Conservation (phyloP, 257 asterid species). For the Fraxinus excelsior region DNA sequence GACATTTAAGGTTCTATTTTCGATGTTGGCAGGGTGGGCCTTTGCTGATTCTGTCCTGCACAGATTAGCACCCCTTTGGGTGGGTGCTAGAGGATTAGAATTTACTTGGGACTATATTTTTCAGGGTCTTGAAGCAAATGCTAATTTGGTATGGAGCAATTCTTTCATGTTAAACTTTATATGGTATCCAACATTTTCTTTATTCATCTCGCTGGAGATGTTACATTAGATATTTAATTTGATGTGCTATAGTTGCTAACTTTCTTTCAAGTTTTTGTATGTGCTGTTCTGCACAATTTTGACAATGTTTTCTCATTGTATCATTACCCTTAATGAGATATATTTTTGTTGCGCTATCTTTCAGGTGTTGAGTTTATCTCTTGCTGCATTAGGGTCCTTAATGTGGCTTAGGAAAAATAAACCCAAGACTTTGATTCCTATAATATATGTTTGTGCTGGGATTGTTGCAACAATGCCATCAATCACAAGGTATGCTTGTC, state of each 20-base stretch:
- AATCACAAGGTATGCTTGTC: conserved; percentile 60
- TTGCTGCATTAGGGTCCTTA: conserved; percentile 88
- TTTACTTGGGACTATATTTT: conserved; percentile 95
- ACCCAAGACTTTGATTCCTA: conserved; percentile 88
- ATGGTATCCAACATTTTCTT: neutral
- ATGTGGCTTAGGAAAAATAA: conserved; percentile 97
- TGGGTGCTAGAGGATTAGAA: conserved; percentile 97
- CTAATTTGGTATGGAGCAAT: conserved; percentile 67
- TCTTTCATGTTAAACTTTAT: conserved; percentile 8
- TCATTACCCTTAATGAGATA: neutral
- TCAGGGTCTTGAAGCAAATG: conserved; percentile 98
- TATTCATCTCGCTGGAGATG: neutral
- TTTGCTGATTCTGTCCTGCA: conserved; percentile 98
- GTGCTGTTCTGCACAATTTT: neutral
- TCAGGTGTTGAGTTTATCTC: conserved; percentile 87
- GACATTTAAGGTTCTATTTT: conserved; percentile 21
- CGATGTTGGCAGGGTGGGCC: conserved; percentile 82
- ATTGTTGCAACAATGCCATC: conserved; percentile 97
- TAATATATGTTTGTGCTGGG: conserved; percentile 84
- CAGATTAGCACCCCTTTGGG: conserved; percentile 96
- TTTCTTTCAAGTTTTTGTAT: neutral
- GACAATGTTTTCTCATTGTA: neutral
- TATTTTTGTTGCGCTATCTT: conserved; percentile 12
- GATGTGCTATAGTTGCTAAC: neutral
- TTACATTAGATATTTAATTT: neutral